Evolutionary conservation across 108 stramenopile genomes (phyloP).

Genomic region (Cyclotella distinguenda): DNA sequence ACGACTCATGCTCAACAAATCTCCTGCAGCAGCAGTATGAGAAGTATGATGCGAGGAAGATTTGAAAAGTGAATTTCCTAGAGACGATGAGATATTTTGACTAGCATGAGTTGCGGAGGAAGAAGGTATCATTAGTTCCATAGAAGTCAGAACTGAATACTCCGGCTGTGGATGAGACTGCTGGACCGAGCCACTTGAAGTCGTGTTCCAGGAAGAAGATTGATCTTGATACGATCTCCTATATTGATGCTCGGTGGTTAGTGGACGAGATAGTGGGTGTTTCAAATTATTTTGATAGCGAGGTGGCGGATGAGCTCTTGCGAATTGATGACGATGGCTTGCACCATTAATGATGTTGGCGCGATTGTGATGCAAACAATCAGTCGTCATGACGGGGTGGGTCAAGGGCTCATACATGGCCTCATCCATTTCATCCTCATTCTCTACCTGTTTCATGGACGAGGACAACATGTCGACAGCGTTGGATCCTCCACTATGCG

Average conservation of each 20-base stretch:
- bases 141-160: constrained; percentile 24
- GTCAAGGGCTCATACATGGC: background rate
- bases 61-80: constrained; percentile 10
- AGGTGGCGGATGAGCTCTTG: too few species aligned
- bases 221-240: background rate
- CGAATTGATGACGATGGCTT: too few species aligned
- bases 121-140: constrained; percentile 25
- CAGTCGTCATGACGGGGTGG: background rate
- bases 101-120: background rate
- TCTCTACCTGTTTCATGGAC: background rate
- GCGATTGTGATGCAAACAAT: background rate
- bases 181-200: background rate
- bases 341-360: too few species aligned
- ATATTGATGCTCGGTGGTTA: too few species aligned
- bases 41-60: constrained; percentile 45
- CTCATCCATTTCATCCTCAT: background rate
- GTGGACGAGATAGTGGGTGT: too few species aligned
- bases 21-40: constrained; percentile 41
- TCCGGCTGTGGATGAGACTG: constrained; percentile 1
- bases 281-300: too few species aligned
- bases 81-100: background rate
- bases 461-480: background rate
- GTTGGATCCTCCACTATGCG: background rate
- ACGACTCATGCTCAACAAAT: constrained; percentile 42
- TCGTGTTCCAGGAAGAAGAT: background rate